These are phyloP conservation scores for Daedalea quercina DNA, from an alignment of 768 basidiomycete species.

Conservation along the genomic window DNA sequence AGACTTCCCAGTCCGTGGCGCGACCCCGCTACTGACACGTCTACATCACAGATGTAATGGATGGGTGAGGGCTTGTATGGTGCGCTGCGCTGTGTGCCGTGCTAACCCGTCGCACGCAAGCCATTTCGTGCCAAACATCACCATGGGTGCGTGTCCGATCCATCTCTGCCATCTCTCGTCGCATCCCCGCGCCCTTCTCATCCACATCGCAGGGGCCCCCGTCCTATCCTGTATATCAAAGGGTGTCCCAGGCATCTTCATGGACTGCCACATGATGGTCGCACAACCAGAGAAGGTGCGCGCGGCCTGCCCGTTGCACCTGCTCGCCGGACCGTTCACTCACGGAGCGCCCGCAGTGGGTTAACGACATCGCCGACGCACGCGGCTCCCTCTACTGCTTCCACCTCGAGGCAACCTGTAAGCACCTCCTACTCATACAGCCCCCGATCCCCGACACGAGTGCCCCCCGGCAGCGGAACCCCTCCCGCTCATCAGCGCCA, in stretches of 20 bases:
- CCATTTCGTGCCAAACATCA: constrained; percentile 98
- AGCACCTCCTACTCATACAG: constrained; percentile 19
- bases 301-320: neutral
- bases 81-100: neutral
- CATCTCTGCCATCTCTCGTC: constrained; percentile 4
- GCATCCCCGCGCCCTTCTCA: no score
- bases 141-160: constrained; percentile 71
- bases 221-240: constrained; percentile 81
- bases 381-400: constrained; percentile 95
- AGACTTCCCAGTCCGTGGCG: neutral
- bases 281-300: constrained; percentile 80
- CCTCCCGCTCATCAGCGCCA: constrained; percentile 67
- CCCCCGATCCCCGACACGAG: no score
- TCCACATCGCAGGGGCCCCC: constrained; percentile 59
- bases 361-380: constrained; percentile 90
- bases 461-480: constrained; percentile 52
- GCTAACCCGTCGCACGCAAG: constrained; percentile 33
- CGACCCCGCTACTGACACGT: neutral
- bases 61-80: constrained; percentile 55
- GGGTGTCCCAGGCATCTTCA: constrained; percentile 90
- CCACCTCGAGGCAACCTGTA: constrained; percentile 90
- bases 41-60: constrained; percentile 79
- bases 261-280: constrained; percentile 99
- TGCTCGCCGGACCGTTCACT: neutral
- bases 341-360: constrained; percentile 58